Percentiles rank a stretch among this genome's conserved stretches.
These are phyloP conservation scores for Gastrodia elata DNA, from an alignment of 106 monocot genomes.

Conservation along the genomic window DNA sequence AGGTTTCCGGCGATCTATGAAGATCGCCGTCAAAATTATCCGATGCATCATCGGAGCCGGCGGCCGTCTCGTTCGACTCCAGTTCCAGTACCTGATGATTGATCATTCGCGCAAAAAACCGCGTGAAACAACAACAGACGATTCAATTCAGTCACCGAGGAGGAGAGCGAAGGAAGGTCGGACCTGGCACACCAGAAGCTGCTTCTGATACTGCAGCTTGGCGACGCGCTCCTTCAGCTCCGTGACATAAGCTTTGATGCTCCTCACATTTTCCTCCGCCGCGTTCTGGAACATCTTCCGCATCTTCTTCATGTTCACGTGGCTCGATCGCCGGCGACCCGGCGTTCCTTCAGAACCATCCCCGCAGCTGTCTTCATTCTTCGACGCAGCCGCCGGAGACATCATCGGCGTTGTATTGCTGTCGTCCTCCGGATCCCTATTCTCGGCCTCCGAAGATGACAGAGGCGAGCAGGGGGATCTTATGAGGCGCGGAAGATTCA, in stretches of 20 bases:
- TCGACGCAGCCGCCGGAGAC: slow-evolving; percentile 40
- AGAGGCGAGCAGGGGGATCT: slow-evolving; percentile 88
- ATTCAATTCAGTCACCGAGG: too few species aligned
- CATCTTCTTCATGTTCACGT: slow-evolving; percentile 98
- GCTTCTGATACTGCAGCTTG: slow-evolving; percentile 96
- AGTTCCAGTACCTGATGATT: slow-evolving; percentile 69
- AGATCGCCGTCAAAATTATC: slow-evolving; percentile 33
- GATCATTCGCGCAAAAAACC: neutral
- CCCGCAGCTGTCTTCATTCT: slow-evolving; percentile 56
- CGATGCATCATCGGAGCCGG: slow-evolving; percentile 1
- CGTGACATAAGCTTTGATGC: slow-evolving; percentile 83
- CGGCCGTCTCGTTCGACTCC: slow-evolving; percentile 73
- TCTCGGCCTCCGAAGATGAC: slow-evolving; percentile 59
- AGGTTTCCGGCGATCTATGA: slow-evolving; percentile 39
- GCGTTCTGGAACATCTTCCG: slow-evolving; percentile 97
- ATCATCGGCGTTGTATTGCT: slow-evolving; percentile 11
- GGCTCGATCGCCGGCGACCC: slow-evolving; percentile 12
- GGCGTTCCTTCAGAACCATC: slow-evolving; percentile 76
- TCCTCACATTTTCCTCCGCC: slow-evolving; percentile 84
- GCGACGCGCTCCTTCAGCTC: slow-evolving; percentile 91
- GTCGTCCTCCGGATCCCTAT: slow-evolving; percentile 48
- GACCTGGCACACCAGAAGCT: slow-evolving; percentile 92
- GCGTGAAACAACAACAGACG: too few species aligned
- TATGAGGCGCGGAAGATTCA: slow-evolving; percentile 41
- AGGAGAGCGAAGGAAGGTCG: neutral